These are phyloP conservation scores for Lichtheimia ramosa DNA, from an alignment of 371 early-diverging fungal genomes.

Conservation along the genomic window DNA sequence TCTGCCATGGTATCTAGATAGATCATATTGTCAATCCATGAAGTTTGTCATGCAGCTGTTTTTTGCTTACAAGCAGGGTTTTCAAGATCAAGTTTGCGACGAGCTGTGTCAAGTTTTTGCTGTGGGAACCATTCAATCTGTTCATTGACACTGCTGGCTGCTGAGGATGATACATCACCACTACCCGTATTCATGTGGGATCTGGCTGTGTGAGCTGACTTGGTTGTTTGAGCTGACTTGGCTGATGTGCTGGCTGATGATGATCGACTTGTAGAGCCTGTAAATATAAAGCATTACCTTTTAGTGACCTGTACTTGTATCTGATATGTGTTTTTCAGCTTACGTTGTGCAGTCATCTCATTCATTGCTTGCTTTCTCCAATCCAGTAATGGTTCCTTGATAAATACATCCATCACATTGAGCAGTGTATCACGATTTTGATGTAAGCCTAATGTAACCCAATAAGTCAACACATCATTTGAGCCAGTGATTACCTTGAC, in stretches of 20 bases:
- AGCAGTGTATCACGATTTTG: conserved; percentile 47
- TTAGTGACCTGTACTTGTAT: too few species aligned
- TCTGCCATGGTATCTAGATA: conserved; percentile 22
- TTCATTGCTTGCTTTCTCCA: conserved; percentile 64
- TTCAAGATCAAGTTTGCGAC: conserved; percentile 64
- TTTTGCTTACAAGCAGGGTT: conserved; percentile 58
- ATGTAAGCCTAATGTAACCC: conserved; percentile 44
- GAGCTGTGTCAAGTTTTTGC: conserved; percentile 71
- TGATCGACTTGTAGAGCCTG: not conserved
- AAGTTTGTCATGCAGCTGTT: not conserved
- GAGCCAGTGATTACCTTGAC: not conserved
- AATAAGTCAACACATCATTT: not conserved
- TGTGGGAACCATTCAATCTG: conserved; percentile 70
- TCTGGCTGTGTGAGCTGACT: not conserved
- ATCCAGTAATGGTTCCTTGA: conserved; percentile 67
- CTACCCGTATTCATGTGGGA: not conserved
- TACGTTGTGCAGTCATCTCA: conserved; percentile 60
- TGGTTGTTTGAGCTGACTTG: not conserved
- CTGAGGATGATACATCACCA: too few species aligned
- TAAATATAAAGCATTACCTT: too few species aligned
- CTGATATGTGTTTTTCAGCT: not conserved
- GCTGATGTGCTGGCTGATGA: not conserved
- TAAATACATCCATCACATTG: conserved; percentile 71
- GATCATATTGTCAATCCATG: conserved; percentile 1
- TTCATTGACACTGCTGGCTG: conserved; percentile 2